Evolutionary conservation across 805 yeast species (phyloP), one percentile per base, ranked within the genome.

Genomic region (Maudiozyma pseudohumilis): DNA sequence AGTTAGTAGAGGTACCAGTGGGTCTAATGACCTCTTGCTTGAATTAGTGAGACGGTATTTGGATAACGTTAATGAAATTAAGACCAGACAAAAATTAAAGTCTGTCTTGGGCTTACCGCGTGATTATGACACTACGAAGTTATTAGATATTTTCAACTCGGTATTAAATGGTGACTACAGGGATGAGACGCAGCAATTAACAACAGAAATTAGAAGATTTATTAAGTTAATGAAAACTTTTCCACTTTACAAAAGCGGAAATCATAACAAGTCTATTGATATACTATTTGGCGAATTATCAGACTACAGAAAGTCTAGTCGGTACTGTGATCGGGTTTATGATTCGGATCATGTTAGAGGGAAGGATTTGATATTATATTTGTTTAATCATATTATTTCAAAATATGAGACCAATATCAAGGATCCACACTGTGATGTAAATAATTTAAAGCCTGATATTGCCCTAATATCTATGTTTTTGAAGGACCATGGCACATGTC

Each of bases 201-300:
- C 38, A 1, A 37, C 36, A 16, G 45, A 41, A 4, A 29, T 38
- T 21, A 25, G 27, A 11, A 35, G 38, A 4, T 47, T 39, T 20
- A 31, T 56, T 8, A 40, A 43, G 27, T 30, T 34, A 16, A 37
- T 53, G 23, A 68, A 73, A 29, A 74, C 83, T 0, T 66, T 72
- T 32, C 71, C 87, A 2, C 65, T 80, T 38, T 69, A 69, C 32
- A 69, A 74, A 41, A 50, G 81, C 30, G 77, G 74, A 1, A 74
- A 74, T 36, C 84, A 83, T 50, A 66, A 68, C 9, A 69, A 74
- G 35, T 78, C 85, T 0, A 60, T 89, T 13, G 72, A 74, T 38
- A 70, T 85, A 2, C 65, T 77, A 19, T 75, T 74, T 33, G 66
- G 71, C 34, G 75, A 75, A 16, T 56, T 83, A 32, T 59, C 70